Evolutionary conservation across 2,329 filamentous ascomycete species (phyloP), one percentile per base, ranked within the genome.

Genomic region (Parastagonospora avenae): DNA sequence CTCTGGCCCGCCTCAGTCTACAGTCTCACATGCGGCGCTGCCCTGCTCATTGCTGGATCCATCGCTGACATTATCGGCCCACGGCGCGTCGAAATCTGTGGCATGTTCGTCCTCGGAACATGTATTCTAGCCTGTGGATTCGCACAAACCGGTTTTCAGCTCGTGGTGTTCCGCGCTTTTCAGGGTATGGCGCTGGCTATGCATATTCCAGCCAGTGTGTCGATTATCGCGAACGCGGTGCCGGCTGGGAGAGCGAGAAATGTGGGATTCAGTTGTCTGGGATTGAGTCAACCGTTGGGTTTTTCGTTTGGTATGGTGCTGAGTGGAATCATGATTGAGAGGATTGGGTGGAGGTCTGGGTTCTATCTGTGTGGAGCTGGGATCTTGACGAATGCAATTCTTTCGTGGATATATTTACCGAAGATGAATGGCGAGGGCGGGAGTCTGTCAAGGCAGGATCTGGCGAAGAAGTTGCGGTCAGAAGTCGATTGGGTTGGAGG

Each of bases 231-330:
- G 0, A 50, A 45, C 5, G 59, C 63, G 19, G 57, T 69, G 2
- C 65, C 63, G 1, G 44, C 54, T 11, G 67, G 68, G 9, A 50
- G 59, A 41, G 51, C 60, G 2, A 52, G 66, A 14, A 71, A 71
- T 64, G 42, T 78, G 62, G 60, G 63, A 0, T 69, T 73, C 54
- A 59, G 57, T 29, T 78, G 74, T 47, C 50, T 81, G 5, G 79
- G 81, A 0, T 60, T 80, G 16, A 76, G 75, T 35, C 75, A 79
- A 47, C 76, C 79, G 0, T 62, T 83, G 0, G 81, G 81, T 0
- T 83, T 81, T 55, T 79, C 78, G 0, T 58, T 81, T 8, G 81
- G 81, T 0, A 63, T 84, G 0, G 76, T 83, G 1, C 54, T 82
- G 1, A 79, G 77, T 8, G 81, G 81, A 10, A 63, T 82, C 1